Conservation (phyloP, 202 grass and related monocot species). For the Panicum hallii region DNA sequence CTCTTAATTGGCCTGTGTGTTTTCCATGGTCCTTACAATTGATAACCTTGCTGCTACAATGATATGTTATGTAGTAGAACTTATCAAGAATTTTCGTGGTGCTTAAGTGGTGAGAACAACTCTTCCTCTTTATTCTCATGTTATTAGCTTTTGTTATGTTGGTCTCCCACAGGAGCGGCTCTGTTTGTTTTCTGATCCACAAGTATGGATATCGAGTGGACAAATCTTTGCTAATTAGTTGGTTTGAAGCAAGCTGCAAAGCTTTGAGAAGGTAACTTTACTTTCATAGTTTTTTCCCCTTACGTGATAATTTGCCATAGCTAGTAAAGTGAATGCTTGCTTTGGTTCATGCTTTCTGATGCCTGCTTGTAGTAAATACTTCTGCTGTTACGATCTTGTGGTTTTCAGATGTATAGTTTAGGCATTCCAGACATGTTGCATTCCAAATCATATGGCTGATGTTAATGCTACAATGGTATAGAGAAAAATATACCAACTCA, state of each 20-base stretch:
- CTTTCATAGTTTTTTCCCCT: conserved; percentile 30
- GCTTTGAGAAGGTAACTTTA: conserved; percentile 75
- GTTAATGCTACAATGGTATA: background rate
- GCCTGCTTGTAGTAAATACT: background rate
- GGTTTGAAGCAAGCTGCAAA: conserved; percentile 68
- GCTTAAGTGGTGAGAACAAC: conserved; percentile 9
- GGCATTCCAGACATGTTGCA: background rate
- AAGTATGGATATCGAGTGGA: conserved; percentile 75
- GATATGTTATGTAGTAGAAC: conserved; percentile 12
- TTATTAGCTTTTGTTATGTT: conserved; percentile 24
- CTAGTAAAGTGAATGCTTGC: conserved; percentile 23
- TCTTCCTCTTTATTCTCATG: conserved; percentile 17
- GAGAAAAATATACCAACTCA: conserved; percentile 17
- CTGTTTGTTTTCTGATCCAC: conserved; percentile 73
- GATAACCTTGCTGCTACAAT: conserved; percentile 12
- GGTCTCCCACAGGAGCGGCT: conserved; percentile 63
- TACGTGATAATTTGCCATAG: conserved; percentile 11
- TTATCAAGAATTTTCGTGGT: conserved; percentile 5
- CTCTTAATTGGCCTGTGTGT: background rate
- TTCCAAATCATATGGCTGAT: conserved; percentile 7
- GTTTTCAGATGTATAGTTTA: conserved; percentile 20
- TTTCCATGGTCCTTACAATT: background rate
- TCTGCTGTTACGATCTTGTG: conserved; percentile 14
- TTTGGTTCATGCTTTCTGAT: conserved; percentile 30
- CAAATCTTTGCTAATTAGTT: conserved; percentile 71